Base-by-base conservation (phyloP, 306 rosid genomes). In the Hippophae rhamnoides region DNA sequence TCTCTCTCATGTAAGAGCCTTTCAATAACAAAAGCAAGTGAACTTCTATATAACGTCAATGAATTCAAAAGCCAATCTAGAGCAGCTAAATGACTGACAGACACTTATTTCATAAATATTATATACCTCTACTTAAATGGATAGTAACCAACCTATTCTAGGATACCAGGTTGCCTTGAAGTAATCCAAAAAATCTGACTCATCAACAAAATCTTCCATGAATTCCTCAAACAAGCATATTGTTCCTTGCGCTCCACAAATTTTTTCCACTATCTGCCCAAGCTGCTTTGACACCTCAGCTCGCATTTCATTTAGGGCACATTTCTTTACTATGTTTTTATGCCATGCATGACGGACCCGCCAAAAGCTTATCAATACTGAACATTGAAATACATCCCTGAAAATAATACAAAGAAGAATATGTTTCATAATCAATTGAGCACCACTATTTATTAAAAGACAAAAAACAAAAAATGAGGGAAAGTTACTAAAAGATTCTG, bases 301-400 rank as follows among this genome's bases (percentile, higher is more conserved):
- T 69, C 56, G 94, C 82, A 70, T 83, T 54, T 49, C 82, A 72
- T 69, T 74, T 57, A 78, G 79, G 65, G 51, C 63, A 71, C 77
- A 73, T 74, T 77, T 81, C 69, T 78, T 82, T 69, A 81, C 54
- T 58, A 90, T 50, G 77, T 78, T 87, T 63, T 87, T 90, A 76
- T 90, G 89, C 96, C 95, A 85, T 48, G 76, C 73, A 76, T 90
- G 92, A 31, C 90, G 84, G 57, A 87, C 80, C 44, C 92, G 78
- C 96, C 97, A 87, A 63, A 87, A 79, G 78, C 87, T 75, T 66
- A 90, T 60, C 76, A 90, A 59, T 42, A 83, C 82, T 0, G 92
- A 81, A 72, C 95, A 90, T 69, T 81, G 92, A 69, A 87, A 87
- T 54, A 90, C 90, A 62, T 90, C 98, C 92, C 98, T 87, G 86